Percentiles rank a stretch among this genome's conserved stretches.
Conservation (phyloP, 495 filamentous ascomycete species). For the Podospora conica region DNA sequence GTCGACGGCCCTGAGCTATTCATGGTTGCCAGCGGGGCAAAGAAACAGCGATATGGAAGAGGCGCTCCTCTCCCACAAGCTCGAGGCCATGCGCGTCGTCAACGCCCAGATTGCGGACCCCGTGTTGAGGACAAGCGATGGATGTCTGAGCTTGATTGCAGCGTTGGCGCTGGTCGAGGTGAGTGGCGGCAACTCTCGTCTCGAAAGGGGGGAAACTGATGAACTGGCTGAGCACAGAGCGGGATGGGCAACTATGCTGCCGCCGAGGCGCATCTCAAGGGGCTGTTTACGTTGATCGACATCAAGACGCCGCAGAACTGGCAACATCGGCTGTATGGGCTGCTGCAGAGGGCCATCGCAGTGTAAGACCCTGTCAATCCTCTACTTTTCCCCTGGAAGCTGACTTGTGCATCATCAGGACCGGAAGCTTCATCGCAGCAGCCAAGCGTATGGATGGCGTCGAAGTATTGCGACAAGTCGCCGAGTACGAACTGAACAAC, state of each 20-base stretch:
- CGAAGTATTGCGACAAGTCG: neutral
- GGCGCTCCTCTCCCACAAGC: conserved; percentile 22
- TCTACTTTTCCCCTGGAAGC: neutral
- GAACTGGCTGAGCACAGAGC: neutral
- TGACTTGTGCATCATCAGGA: conserved; percentile 2
- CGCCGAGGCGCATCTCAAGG: conserved; percentile 20
- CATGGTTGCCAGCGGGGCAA: conserved; percentile 12
- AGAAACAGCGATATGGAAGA: conserved; percentile 16
- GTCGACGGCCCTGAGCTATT: conserved; percentile 19
- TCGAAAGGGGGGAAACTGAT: neutral
- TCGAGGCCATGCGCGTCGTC: conserved; percentile 18
- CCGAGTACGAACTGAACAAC: neutral
- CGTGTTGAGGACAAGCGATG: conserved; percentile 11
- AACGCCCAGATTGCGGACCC: conserved; percentile 19
- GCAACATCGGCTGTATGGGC: conserved; percentile 17
- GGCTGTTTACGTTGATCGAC: conserved; percentile 20
- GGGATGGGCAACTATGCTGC: conserved; percentile 19
- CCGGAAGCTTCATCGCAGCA: conserved; percentile 19
- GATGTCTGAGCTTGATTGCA: conserved; percentile 18
- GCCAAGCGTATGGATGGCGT: neutral
- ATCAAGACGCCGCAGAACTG: conserved; percentile 15
- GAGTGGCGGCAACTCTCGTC: neutral
- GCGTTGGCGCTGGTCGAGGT: conserved; percentile 25
- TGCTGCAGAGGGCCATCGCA: conserved; percentile 18
- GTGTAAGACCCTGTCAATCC: conserved; percentile 12